phyloP scores from a whole-genome alignment of 2,329 filamentous ascomycete species.

The Penicillium sp. region DNA sequence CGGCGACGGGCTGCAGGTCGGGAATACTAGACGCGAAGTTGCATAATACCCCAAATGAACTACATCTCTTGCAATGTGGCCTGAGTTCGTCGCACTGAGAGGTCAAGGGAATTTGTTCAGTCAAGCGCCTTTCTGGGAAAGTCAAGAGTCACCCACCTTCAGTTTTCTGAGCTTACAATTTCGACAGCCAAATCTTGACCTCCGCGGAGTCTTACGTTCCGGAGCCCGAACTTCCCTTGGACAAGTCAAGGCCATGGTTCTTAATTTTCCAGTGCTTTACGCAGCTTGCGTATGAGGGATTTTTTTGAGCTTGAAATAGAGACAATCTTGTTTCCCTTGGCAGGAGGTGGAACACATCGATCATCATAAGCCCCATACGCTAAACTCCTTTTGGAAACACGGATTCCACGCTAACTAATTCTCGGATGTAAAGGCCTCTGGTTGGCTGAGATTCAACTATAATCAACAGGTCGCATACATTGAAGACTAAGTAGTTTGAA shows the following conservation, averaged over 20 bases:
- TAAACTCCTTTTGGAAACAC: slow-evolving; percentile 10
- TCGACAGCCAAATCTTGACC: slow-evolving; percentile 51
- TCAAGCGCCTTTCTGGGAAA: background rate
- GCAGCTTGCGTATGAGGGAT: slow-evolving; percentile 1
- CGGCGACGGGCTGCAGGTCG: slow-evolving; percentile 40
- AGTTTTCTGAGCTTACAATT: slow-evolving; percentile 55
- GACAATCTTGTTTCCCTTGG: background rate
- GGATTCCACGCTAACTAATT: slow-evolving; percentile 15
- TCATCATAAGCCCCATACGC: slow-evolving; percentile 1
- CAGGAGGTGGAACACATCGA: too few relatives aligned
- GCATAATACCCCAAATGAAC: slow-evolving; percentile 47
- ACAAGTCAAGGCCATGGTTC: background rate
- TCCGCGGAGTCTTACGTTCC: slow-evolving; percentile 16
- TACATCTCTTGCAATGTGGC: slow-evolving; percentile 47
- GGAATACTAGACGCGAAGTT: slow-evolving; percentile 41
- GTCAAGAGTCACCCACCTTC: slow-evolving; percentile 39
- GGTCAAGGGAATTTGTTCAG: slow-evolving; percentile 5
- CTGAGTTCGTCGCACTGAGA: slow-evolving; percentile 50
- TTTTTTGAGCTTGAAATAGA: background rate
- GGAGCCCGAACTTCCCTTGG: background rate
- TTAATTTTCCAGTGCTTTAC: background rate
- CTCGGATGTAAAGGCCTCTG: slow-evolving; percentile 21
- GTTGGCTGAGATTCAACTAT: slow-evolving; percentile 19
- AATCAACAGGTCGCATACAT: background rate
- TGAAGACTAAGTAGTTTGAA: background rate